Evolutionary conservation across 2,329 filamentous ascomycete species (phyloP), one percentile per base, ranked within the genome.

Genomic region (Acarospora socialis): DNA sequence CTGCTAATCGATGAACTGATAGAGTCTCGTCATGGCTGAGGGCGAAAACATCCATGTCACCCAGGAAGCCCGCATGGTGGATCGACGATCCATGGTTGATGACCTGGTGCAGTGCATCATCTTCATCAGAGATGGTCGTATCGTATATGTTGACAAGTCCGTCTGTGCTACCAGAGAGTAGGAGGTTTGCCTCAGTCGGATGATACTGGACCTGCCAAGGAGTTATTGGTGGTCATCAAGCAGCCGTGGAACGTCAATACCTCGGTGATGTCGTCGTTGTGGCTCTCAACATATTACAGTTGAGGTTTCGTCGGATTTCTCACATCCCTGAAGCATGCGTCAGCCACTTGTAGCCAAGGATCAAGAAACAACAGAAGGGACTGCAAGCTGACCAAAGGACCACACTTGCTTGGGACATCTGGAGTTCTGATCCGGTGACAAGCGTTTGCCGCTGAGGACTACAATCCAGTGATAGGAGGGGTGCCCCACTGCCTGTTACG

Each of bases 131-230:
- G 24, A 71, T 59, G 15, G 58, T 60, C 15, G 63, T 66, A 48
- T 77, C 65, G 48, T 76, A 76, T 35, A 76, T 54, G 40, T 72
- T 73, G 38, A 75, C 60, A 1, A 76, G 59, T 3, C 70, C 70
- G 44, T 77, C 72, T 13, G 72, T 76, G 45, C 68, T 71, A 22
- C 68, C 69, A 7, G 69, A 73, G 2, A 77, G 59, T 4, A 76
- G 57, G 13, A 69, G 50, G 21, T 61, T 60, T 12, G 59, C 59
- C n/a, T 60, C 59, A 8, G 52, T 57, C 14, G 66, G 65, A 47
- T 70, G 66, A 39, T 65, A 61, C 50, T 63, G 55, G 9, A 71
- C 54, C 50, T 62, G 40, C 37, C 27, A 36, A 33, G 16, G n/a
- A 13, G 22, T n/a, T n/a, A n/a, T n/a, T n/a, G n/a, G n/a, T n/a